Evolutionary conservation across 2,329 filamentous ascomycete genomes (phyloP).

Genomic region (Arthrobotrys iridis): DNA sequence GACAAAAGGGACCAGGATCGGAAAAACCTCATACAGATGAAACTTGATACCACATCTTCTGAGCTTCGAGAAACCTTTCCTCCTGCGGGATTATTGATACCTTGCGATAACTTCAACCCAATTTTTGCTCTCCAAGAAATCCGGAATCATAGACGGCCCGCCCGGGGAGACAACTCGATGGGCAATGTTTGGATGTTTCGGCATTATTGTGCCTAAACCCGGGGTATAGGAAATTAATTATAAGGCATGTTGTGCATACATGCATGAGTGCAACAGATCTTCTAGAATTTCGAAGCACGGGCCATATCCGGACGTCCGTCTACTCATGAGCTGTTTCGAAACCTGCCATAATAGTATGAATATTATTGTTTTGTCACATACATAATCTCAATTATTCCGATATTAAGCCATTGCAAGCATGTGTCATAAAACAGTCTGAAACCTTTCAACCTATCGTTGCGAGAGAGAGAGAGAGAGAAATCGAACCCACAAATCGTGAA

Average conservation of each 20-base stretch:
- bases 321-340: background rate
- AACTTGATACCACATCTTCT: background rate
- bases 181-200: background rate
- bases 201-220: slow-evolving; percentile 18
- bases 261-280: background rate
- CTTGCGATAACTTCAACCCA: background rate
- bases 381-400: background rate
- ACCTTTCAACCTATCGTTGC: too few relatives aligned
- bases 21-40: slow-evolving; percentile 36
- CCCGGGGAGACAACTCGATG: too few relatives aligned
- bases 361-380: background rate
- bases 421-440: background rate
- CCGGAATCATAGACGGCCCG: too few relatives aligned
- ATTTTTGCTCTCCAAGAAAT: too few relatives aligned
- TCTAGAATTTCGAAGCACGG: background rate
- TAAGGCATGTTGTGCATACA: background rate
- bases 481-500: too few relatives aligned
- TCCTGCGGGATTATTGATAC: background rate
- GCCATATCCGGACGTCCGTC: background rate
- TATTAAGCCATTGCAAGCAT: background rate
- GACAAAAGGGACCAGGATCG: slow-evolving; percentile 27
- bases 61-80: background rate
- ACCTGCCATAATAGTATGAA: background rate
- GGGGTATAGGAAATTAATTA: background rate
- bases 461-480: too few relatives aligned